Evolutionary conservation across 2,329 filamentous ascomycete genomes (phyloP).

Genomic region (Sclerotinia sclerotiorum): DNA sequence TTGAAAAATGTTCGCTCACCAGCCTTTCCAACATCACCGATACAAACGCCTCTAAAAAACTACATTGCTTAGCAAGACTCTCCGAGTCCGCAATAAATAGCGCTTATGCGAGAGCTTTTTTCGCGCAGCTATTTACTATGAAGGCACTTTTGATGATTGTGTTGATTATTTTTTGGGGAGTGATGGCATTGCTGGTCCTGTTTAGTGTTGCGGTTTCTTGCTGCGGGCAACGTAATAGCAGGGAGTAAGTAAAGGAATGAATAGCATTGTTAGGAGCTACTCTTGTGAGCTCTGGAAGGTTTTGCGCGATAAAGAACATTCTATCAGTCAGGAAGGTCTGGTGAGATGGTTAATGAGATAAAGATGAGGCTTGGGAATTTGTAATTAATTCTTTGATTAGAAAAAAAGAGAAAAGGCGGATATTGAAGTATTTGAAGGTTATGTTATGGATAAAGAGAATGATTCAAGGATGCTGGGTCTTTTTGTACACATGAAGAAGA

Average conservation of each 20-base stretch:
- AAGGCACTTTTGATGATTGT: neutral
- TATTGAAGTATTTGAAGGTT: neutral
- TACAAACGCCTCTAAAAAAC: neutral
- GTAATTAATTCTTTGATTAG: fast-evolving
- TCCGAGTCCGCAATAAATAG: neutral
- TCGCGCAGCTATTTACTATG: neutral
- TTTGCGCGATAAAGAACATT: no score
- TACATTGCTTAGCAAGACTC: neutral
- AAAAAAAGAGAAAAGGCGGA: neutral
- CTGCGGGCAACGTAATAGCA: neutral
- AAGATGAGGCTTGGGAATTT: neutral
- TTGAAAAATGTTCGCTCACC: neutral
- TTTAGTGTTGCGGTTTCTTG: no score
- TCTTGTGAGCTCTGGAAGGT: no score
- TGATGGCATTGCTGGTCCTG: neutral
- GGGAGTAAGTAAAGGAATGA: neutral
- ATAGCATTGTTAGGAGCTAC: neutral
- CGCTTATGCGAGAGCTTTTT: neutral
- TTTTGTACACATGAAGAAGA: neutral
- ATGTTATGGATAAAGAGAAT: neutral
- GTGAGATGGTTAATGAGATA: neutral
- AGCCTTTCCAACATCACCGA: neutral
- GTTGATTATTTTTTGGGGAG: neutral
- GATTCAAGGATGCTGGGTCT: no score
- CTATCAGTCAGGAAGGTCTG: neutral